Conservation (phyloP, 129 eudicot genomes). For the Scalesia atractyloides region DNA sequence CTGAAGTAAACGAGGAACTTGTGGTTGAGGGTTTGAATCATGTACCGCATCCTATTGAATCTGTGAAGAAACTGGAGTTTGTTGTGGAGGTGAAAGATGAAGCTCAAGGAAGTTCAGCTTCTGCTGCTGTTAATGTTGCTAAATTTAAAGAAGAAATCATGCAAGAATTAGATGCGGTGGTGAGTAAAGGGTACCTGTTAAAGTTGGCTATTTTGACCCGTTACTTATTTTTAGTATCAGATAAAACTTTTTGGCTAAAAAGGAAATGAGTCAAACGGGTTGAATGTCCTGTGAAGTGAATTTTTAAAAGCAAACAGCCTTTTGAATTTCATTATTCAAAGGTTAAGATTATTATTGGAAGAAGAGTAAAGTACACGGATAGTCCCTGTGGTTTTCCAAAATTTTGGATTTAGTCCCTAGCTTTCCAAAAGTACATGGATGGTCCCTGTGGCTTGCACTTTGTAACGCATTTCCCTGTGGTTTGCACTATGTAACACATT, state of each 20-base stretch:
- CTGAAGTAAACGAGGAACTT: constrained; percentile 32
- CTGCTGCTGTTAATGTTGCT: constrained; percentile 32
- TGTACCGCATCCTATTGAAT: constrained; percentile 15
- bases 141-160: constrained; percentile 38
- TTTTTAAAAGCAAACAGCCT: background rate
- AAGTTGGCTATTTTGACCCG: background rate
- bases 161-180: constrained; percentile 49
- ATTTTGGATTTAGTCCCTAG: too few relatives aligned
- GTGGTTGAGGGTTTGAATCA: constrained; percentile 28
- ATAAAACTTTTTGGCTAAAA: background rate
- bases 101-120: constrained; percentile 42
- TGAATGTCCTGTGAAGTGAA: background rate
- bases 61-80: constrained; percentile 59
- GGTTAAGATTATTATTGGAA: background rate
- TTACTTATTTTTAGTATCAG: background rate
- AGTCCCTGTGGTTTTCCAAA: too few relatives aligned
- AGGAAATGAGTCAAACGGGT: background rate
- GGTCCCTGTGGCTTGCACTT: too few relatives aligned
- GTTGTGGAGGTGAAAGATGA: constrained; percentile 50
- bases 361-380: background rate
- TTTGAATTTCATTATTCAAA: background rate
- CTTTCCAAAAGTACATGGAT: too few relatives aligned
- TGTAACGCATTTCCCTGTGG: too few relatives aligned
- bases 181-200: constrained; percentile 22
- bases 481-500: too few relatives aligned